phyloP scores from a whole-genome alignment of 1,284 basidiomycete genomes.

The Ceratobasidium papillatum region DNA sequence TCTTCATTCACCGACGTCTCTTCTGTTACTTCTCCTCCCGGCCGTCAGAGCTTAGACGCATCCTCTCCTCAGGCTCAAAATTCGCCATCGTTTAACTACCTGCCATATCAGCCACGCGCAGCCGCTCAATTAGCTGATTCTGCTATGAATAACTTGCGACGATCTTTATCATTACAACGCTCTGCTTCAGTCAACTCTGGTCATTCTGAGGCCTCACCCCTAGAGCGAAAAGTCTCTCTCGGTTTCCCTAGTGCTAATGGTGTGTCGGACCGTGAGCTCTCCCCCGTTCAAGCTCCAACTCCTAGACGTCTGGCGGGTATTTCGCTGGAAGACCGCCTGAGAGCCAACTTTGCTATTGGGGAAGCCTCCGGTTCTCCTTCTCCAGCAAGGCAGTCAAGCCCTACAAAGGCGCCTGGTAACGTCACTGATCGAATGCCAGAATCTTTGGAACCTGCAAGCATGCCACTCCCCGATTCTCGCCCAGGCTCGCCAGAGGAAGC shows the following conservation, averaged over 20 bases:
- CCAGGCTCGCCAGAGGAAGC: constrained; percentile 33
- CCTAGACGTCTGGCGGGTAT: constrained; percentile 44
- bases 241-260: constrained; percentile 43
- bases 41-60: constrained; percentile 21
- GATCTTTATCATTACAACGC: constrained; percentile 66
- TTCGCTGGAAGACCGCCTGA: constrained; percentile 72
- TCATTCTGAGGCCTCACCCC: not conserved
- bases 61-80: constrained; percentile 30
- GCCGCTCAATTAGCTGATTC: constrained; percentile 67
- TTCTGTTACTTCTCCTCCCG: constrained; percentile 15
- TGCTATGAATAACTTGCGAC: constrained; percentile 66
- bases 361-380: constrained; percentile 63
- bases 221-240: constrained; percentile 14
- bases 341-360: constrained; percentile 64
- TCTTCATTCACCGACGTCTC: constrained; percentile 18
- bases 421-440: not conserved
- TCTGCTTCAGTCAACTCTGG: constrained; percentile 54
- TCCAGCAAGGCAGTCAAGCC: constrained; percentile 47
- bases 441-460: constrained; percentile 25
- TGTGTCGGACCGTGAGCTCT: constrained; percentile 49
- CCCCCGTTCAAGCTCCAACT: constrained; percentile 49
- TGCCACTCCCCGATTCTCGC: constrained; percentile 40
- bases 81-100: constrained; percentile 25
- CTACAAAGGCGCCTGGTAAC: not conserved
- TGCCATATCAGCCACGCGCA: constrained; percentile 35